These are phyloP conservation scores for Paramecium primaurelia DNA, from an alignment of 73 alveolate genomes.

Conservation along the genomic window DNA sequence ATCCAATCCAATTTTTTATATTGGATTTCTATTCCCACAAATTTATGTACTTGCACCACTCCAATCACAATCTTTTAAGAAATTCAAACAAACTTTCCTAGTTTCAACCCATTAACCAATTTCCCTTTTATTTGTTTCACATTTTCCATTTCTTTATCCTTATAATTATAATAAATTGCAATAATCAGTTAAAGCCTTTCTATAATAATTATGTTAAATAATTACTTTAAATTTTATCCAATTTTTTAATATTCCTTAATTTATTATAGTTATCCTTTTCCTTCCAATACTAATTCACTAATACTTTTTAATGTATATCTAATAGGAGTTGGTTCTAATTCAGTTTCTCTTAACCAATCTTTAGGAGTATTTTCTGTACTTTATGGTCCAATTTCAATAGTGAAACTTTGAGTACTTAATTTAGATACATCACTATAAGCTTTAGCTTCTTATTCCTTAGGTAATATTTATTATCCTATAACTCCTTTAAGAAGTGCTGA, in stretches of 20 bases:
- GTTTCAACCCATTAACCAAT: background rate
- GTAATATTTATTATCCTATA: background rate
- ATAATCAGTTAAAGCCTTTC: slow-evolving; percentile 20
- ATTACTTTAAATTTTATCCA: slow-evolving; percentile 24
- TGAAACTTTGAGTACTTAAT: background rate
- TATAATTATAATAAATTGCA: slow-evolving; percentile 8
- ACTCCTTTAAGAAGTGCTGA: background rate
- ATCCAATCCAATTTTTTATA: background rate
- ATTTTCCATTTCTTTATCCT: background rate
- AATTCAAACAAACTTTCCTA: background rate
- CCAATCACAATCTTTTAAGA: slow-evolving; percentile 31
- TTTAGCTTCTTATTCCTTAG: background rate
- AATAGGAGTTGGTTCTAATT: slow-evolving; percentile 2
- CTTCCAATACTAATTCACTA: background rate
- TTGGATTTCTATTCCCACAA: slow-evolving; percentile 37
- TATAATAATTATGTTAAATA: background rate
- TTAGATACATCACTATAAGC: slow-evolving; percentile 1
- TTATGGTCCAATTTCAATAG: slow-evolving; percentile 12
- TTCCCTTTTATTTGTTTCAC: slow-evolving; percentile 47
- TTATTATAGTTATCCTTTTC: background rate
- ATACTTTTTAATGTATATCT: background rate
- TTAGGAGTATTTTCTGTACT: background rate
- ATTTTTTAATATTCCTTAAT: background rate
- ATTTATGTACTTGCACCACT: background rate
- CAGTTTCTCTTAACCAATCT: slow-evolving; percentile 13